A percentile compares a stretch with the other conserved stretches of the same genome.
Evolutionary conservation across 306 rosid species (phyloP).

Genomic region (Dryas alaskensis): DNA sequence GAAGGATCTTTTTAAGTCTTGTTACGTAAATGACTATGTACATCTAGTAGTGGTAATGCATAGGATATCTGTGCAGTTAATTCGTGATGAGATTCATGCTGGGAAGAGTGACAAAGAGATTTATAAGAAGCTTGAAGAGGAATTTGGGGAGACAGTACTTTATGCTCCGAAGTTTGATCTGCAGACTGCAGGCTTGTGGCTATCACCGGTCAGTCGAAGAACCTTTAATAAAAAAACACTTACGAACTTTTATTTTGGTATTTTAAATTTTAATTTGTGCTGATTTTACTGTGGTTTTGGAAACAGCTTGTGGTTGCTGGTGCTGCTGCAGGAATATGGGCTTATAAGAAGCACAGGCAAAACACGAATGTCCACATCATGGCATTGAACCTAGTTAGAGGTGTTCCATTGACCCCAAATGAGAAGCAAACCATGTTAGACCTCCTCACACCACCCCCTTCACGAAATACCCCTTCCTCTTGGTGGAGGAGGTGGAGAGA

Average conservation of each 20-base stretch:
- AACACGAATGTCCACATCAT: constrained; percentile 71
- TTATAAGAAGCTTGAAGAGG: constrained; percentile 72
- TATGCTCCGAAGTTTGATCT: constrained; percentile 88
- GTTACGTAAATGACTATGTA: background rate
- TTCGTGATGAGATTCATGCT: constrained; percentile 77
- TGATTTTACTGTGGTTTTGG: constrained; percentile 9
- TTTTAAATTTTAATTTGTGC: background rate
- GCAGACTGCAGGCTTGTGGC: constrained; percentile 91
- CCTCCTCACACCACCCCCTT: constrained; percentile 69
- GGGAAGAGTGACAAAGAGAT: constrained; percentile 84
- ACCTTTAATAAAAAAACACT: background rate
- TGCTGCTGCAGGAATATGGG: constrained; percentile 77
- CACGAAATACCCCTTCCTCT: constrained; percentile 34
- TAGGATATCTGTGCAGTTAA: constrained; percentile 50
- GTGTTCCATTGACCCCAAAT: constrained; percentile 65
- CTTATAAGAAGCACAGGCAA: constrained; percentile 56
- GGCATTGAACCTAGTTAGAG: constrained; percentile 78
- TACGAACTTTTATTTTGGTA: background rate
- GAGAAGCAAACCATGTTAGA: constrained; percentile 87
- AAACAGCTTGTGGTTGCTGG: constrained; percentile 50
- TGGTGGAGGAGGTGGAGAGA: constrained; percentile 64
- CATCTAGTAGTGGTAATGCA: background rate
- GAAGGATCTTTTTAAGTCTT: background rate
- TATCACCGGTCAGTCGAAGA: constrained; percentile 64
- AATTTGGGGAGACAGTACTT: constrained; percentile 79